phyloP scores from a whole-genome alignment of 805 yeast genomes.

The Peterozyma toletana region DNA sequence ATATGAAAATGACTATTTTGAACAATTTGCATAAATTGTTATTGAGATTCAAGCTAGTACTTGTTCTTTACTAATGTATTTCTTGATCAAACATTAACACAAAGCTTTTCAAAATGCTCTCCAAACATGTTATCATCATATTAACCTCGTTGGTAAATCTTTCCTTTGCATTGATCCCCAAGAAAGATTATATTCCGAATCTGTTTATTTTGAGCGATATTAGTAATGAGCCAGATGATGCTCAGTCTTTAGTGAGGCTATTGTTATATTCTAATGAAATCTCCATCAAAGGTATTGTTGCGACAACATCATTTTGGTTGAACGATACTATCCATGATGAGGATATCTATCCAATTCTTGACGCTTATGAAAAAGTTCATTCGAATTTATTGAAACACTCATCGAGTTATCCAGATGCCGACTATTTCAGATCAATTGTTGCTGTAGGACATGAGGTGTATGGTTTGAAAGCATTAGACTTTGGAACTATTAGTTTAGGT shows the following conservation, averaged over 20 bases:
- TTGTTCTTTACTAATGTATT: too few species aligned
- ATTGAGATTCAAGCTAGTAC: too few species aligned
- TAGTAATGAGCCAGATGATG: too few species aligned
- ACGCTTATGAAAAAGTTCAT: constrained; percentile 21
- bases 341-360: constrained; percentile 22
- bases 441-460: constrained; percentile 17
- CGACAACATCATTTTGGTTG: constrained; percentile 25
- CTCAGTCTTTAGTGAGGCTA: constrained; percentile 21
- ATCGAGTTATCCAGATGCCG: constrained; percentile 18
- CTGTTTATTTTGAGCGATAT: too few species aligned
- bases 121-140: too few species aligned
- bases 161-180: too few species aligned
- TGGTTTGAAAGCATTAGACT: constrained; percentile 16
- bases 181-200: too few species aligned
- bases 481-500: constrained; percentile 14
- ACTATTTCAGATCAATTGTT: constrained; percentile 18
- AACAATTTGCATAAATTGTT: too few species aligned
- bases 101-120: too few species aligned
- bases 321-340: constrained; percentile 21
- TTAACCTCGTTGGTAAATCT: too few species aligned
- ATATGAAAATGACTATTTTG: too few species aligned
- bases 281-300: constrained; percentile 21
- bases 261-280: constrained; percentile 23
- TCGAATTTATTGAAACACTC: constrained; percentile 18
- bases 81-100: too few species aligned